Evolutionary conservation across 192 early-diverging fungal genomes (phyloP).

Genomic region (Dissophora globulifera): DNA sequence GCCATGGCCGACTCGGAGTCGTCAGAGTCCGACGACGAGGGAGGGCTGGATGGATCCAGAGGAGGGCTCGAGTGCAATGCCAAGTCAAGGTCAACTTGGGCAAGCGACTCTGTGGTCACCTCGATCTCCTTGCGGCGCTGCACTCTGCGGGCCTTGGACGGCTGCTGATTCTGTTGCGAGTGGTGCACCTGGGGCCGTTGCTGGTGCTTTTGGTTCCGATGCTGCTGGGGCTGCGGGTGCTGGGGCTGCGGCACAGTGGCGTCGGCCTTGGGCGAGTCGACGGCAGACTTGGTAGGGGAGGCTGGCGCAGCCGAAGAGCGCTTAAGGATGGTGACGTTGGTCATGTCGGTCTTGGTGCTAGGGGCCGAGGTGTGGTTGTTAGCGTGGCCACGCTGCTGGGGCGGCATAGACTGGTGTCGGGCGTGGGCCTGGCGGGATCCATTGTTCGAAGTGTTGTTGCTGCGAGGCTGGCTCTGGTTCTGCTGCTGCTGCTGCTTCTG

Average conservation of each 20-base stretch:
- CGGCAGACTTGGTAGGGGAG: not conserved
- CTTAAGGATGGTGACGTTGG: conserved; percentile 26
- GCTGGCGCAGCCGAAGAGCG: conserved; percentile 13
- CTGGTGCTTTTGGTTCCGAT: conserved; percentile 14
- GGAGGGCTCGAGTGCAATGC: conserved; percentile 31
- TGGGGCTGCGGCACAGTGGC: conserved; percentile 1
- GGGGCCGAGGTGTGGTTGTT: not conserved
- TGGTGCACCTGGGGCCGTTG: conserved; percentile 19
- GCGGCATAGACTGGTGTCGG: conserved; percentile 35
- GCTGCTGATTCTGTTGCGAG: too few relatives aligned
- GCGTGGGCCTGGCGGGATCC: conserved; percentile 13
- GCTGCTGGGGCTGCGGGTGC: conserved; percentile 13
- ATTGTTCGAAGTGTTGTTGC: conserved; percentile 5
- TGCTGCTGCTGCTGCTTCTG: conserved; percentile 9
- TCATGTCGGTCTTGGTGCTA: conserved; percentile 6
- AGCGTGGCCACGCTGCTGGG: conserved; percentile 11
- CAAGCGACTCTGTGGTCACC: conserved; percentile 49
- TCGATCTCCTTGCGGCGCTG: conserved; percentile 58
- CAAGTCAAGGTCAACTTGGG: conserved; percentile 28
- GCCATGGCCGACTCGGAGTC: conserved; percentile 41
- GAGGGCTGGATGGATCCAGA: conserved; percentile 39
- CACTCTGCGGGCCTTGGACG: conserved; percentile 56
- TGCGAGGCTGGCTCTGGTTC: conserved; percentile 4
- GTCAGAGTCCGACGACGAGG: conserved; percentile 43
- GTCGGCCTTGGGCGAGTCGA: not conserved